Conservation (phyloP, 805 yeast species). For the Metschnikowia corniflorae region DNA sequence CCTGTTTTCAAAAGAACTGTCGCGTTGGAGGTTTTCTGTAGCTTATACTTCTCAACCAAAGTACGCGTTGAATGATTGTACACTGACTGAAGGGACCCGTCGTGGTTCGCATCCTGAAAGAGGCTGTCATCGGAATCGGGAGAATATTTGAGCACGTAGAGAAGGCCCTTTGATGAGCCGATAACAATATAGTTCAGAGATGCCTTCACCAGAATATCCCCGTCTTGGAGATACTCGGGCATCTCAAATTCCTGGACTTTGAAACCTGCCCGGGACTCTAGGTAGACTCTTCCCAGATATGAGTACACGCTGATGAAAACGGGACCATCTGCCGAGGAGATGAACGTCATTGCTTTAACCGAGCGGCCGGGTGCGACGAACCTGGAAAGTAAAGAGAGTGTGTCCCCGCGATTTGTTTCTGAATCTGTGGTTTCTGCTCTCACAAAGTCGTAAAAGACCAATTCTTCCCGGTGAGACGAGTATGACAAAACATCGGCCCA, state of each 20-base stretch:
- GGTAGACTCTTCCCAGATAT: not conserved
- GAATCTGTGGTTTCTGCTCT: constrained; percentile 3
- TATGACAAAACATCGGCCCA: constrained; percentile 18
- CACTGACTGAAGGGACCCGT: constrained; percentile 18
- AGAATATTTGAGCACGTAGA: constrained; percentile 8
- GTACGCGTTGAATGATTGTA: constrained; percentile 10
- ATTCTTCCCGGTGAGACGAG: not conserved
- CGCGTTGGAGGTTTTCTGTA: constrained; percentile 3
- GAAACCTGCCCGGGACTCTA: constrained; percentile 6
- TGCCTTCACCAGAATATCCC: constrained; percentile 10
- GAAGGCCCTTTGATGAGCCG: constrained; percentile 10
- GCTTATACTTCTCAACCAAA: constrained; percentile 4
- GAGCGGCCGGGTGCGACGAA: constrained; percentile 5
- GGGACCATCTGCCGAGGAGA: constrained; percentile 4
- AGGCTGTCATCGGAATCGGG: not conserved
- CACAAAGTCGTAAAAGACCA: not conserved
- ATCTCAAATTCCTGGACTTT: constrained; percentile 1
- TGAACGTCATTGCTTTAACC: constrained; percentile 13
- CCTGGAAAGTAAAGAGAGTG: constrained; percentile 9
- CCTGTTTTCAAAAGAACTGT: constrained; percentile 29
- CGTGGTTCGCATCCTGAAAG: constrained; percentile 7
- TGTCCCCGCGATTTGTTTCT: constrained; percentile 7
- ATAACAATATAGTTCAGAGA: constrained; percentile 10
- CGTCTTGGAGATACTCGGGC: constrained; percentile 3
- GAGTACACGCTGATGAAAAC: constrained; percentile 6